Evolutionary conservation across 2,329 filamentous ascomycete species (phyloP).

Genomic region (Thielaviopsis ethacetica): DNA sequence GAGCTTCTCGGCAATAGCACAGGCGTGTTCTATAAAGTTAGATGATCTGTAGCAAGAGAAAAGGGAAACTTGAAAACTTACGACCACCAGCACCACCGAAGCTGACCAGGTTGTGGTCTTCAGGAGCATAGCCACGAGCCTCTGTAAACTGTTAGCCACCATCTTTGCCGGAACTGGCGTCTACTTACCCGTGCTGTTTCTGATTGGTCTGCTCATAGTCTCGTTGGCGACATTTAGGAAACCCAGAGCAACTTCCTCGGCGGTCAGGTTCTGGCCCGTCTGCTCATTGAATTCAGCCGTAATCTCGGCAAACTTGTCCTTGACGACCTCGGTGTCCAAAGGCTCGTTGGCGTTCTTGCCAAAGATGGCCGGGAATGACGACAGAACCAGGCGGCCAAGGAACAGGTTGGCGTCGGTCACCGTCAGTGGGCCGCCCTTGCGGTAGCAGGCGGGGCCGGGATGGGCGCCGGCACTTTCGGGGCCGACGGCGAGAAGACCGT

Average conservation of each 20-base stretch:
- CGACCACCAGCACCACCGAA: constrained; percentile 18
- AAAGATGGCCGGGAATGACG: constrained; percentile 56
- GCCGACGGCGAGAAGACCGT: constrained; percentile 55
- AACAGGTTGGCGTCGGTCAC: constrained; percentile 59
- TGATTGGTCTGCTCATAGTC: constrained; percentile 60
- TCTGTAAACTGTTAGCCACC: constrained; percentile 47
- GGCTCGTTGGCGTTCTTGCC: constrained; percentile 46
- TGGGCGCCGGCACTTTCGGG: constrained; percentile 57
- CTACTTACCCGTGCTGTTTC: constrained; percentile 39
- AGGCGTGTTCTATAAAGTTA: constrained; percentile 28
- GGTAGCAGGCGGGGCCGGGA: constrained; percentile 55
- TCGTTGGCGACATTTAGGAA: constrained; percentile 64
- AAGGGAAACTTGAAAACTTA: not conserved
- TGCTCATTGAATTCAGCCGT: constrained; percentile 21
- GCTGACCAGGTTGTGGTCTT: constrained; percentile 21
- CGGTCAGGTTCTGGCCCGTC: constrained; percentile 17
- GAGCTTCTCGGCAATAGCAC: constrained; percentile 25
- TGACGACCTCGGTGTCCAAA: constrained; percentile 25
- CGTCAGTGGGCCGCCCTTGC: constrained; percentile 52
- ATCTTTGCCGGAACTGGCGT: constrained; percentile 46
- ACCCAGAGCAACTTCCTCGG: constrained; percentile 40
- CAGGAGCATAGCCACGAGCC: constrained; percentile 21
- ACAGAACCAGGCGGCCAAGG: constrained; percentile 42
- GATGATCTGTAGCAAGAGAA: not conserved
- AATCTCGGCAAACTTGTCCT: constrained; percentile 25